A percentile compares a stretch with the other conserved stretches of the same genome.
Conservation (phyloP, 768 basidiomycete genomes). For the Lactifluus pinguis region DNA sequence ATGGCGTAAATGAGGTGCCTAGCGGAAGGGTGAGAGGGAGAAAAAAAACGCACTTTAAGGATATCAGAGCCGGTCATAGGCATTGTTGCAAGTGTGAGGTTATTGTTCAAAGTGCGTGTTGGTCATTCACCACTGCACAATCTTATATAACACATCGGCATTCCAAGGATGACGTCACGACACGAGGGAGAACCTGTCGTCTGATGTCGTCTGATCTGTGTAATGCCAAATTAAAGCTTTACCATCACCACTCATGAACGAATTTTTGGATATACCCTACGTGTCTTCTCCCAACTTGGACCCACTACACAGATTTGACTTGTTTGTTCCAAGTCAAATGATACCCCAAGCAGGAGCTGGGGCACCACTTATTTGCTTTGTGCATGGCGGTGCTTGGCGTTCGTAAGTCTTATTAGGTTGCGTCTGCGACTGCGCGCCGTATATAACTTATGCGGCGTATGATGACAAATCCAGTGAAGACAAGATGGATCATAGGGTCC, state of each 20-base stretch:
- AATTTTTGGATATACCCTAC: slow-evolving; percentile 31
- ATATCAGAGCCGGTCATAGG: slow-evolving; percentile 66
- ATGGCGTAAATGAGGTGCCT: neutral
- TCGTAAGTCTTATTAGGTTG: slow-evolving; percentile 36
- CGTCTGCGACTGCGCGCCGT: neutral
- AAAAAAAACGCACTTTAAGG: slow-evolving; percentile 49
- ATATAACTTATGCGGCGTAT: neutral
- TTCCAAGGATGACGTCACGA: slow-evolving; percentile 4
- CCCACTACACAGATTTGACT: slow-evolving; percentile 43
- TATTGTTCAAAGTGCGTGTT: neutral
- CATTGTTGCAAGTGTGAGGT: slow-evolving; percentile 31
- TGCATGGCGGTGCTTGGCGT: slow-evolving; percentile 83
- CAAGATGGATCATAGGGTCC: slow-evolving; percentile 46
- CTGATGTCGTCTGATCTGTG: neutral
- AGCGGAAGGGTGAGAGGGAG: neutral
- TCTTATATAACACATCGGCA: neutral
- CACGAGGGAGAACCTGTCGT: neutral
- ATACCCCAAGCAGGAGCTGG: neutral
- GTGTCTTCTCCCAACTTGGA: slow-evolving; percentile 21
- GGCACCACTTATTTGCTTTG: slow-evolving; percentile 52
- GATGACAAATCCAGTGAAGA: slow-evolving; percentile 46
- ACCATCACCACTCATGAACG: neutral
- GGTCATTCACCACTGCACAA: neutral
- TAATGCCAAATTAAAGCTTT: too few species aligned
- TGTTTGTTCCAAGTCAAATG: slow-evolving; percentile 30